phyloP scores from a whole-genome alignment of 305 asterid species.

The Fraxinus baroniana region DNA sequence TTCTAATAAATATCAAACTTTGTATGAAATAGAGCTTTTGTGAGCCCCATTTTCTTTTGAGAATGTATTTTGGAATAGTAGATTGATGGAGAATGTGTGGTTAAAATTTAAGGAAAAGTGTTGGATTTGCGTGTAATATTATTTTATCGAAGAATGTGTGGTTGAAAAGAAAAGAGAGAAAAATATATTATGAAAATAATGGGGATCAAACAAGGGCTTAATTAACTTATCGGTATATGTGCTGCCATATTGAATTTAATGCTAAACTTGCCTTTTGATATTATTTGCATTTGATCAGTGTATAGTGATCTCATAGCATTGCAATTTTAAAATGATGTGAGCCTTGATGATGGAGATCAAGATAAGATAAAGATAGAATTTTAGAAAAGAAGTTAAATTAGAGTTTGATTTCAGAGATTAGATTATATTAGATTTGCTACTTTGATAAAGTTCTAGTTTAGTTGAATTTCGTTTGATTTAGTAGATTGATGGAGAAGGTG shows the following conservation, averaged over 20 bases:
- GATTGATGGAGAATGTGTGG: not conserved
- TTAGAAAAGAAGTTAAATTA: not conserved
- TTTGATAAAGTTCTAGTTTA: no score
- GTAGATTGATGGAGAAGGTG: no score
- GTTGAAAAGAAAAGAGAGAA: no score
- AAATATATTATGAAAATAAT: no score
- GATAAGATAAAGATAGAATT: not conserved
- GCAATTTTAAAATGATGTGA: not conserved
- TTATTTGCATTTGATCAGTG: not conserved
- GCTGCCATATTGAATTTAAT: not conserved
- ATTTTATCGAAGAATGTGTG: no score
- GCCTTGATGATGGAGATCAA: not conserved
- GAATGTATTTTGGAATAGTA: not conserved
- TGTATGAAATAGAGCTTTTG: not conserved
- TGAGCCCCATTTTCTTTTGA: not conserved
- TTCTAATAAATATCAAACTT: not conserved
- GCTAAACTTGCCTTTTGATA: slow-evolving; percentile 13
- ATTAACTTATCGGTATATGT: not conserved
- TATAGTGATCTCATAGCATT: slow-evolving; percentile 4
- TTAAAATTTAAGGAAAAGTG: no score
- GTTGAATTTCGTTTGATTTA: no score
- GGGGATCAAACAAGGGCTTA: not conserved
- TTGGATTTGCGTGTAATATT: no score
- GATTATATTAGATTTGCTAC: not conserved
- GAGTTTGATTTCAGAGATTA: not conserved